These are phyloP conservation scores for Penicillium cosmopolitanum DNA, from an alignment of 495 filamentous ascomycete species.

Conservation along the genomic window DNA sequence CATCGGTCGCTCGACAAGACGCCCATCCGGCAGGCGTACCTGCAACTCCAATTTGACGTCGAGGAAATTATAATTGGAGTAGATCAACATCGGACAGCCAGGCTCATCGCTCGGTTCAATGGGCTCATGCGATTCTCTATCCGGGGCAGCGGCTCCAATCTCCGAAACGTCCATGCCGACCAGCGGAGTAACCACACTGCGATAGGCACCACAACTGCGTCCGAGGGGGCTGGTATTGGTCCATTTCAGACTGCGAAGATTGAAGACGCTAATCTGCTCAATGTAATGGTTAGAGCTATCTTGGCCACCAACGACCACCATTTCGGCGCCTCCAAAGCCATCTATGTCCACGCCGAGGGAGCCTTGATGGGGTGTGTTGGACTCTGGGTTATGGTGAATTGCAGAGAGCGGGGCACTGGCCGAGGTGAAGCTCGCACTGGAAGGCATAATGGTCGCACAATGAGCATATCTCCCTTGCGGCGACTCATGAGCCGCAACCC, in stretches of 20 bases:
- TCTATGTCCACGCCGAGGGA: slow-evolving; percentile 84
- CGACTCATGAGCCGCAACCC: slow-evolving; percentile 74
- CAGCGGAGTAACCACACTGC: slow-evolving; percentile 89
- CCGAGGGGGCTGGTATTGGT: slow-evolving; percentile 82
- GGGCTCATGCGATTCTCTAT: slow-evolving; percentile 41
- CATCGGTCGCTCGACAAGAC: slow-evolving; percentile 86
- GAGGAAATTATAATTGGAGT: slow-evolving; percentile 98
- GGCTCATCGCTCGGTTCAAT: slow-evolving; percentile 50
- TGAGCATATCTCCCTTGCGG: slow-evolving; percentile 97
- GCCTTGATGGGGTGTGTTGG: slow-evolving; percentile 78
- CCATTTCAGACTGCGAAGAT: slow-evolving; percentile 95
- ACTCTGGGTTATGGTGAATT: slow-evolving; percentile 84
- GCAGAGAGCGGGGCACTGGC: slow-evolving; percentile 80
- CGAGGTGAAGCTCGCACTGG: slow-evolving; percentile 82
- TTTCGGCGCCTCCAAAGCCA: slow-evolving; percentile 90
- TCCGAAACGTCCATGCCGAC: slow-evolving; percentile 67
- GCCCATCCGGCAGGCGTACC: slow-evolving; percentile 81
- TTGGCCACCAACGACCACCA: slow-evolving; percentile 96
- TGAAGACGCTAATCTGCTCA: slow-evolving; percentile 97
- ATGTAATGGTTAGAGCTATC: slow-evolving; percentile 98
- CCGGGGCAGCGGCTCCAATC: slow-evolving; percentile 61
- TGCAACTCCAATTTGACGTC: slow-evolving; percentile 96
- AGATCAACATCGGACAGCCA: slow-evolving; percentile 89
- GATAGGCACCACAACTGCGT: slow-evolving; percentile 92
- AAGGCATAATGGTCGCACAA: slow-evolving; percentile 90